These are phyloP conservation scores for Xylariales sp. DNA, from an alignment of 2,329 filamentous ascomycete species.

Conservation along the genomic window DNA sequence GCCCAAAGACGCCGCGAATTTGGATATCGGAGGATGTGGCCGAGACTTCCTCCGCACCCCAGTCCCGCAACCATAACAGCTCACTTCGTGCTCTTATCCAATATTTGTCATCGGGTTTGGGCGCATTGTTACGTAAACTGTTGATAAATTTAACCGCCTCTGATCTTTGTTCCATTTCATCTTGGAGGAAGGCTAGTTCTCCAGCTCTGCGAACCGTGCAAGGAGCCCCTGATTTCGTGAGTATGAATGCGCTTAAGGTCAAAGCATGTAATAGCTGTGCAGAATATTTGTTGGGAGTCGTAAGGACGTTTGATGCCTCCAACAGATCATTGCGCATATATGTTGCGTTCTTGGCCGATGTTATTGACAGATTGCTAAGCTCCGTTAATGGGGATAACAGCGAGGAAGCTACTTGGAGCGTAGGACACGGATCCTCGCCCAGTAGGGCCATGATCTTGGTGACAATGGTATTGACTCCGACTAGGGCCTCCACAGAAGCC, in stretches of 20 bases:
- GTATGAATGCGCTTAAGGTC: slow-evolving; percentile 54
- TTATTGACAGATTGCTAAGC: slow-evolving; percentile 26
- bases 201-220: slow-evolving; percentile 50
- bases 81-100: slow-evolving; percentile 60
- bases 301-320: slow-evolving; percentile 58
- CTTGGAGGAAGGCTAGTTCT: slow-evolving; percentile 60
- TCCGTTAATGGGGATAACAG: slow-evolving; percentile 37
- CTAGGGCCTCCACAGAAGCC: slow-evolving; percentile 52
- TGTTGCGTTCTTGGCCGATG: slow-evolving; percentile 36
- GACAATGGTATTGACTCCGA: slow-evolving; percentile 56
- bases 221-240: slow-evolving; percentile 45
- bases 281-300: slow-evolving; percentile 50
- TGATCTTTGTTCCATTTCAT: slow-evolving; percentile 59
- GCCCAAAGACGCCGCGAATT: slow-evolving; percentile 52
- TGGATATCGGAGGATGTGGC: slow-evolving; percentile 16
- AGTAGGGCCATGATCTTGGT: slow-evolving; percentile 55
- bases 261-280: slow-evolving; percentile 59
- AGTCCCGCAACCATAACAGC: slow-evolving; percentile 69
- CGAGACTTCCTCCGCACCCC: slow-evolving; percentile 52
- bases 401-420: slow-evolving; percentile 43
- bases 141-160: slow-evolving; percentile 57
- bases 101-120: slow-evolving; percentile 57
- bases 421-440: slow-evolving; percentile 52
- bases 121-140: slow-evolving; percentile 40
- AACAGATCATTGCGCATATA: slow-evolving; percentile 51